A percentile compares a stretch with the other conserved stretches of the same genome.
Conservation (phyloP, 768 basidiomycete species). For the Melanogaster broomeanus region DNA sequence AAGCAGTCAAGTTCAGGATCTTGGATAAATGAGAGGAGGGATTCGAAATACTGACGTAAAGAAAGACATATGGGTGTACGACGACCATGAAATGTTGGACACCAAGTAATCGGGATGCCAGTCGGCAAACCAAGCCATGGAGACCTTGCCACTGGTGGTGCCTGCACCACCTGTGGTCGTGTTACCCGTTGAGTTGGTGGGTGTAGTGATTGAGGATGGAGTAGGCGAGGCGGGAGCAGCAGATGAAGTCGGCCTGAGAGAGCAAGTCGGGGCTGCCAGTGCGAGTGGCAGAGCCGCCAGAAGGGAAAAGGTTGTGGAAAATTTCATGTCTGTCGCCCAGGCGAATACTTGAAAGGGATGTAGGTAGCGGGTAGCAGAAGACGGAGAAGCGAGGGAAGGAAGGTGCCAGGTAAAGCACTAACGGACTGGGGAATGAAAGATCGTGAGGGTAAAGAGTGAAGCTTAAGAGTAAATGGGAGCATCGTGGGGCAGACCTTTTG, state of each 20-base stretch:
- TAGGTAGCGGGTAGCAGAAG: neutral
- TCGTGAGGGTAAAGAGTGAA: conserved; percentile 10
- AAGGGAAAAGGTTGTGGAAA: conserved; percentile 21
- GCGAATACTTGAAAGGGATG: conserved; percentile 1
- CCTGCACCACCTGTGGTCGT: conserved; percentile 21
- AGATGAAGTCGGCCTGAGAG: conserved; percentile 8
- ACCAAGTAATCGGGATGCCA: conserved; percentile 58
- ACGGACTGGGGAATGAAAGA: conserved; percentile 12
- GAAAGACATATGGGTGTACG: conserved; percentile 69
- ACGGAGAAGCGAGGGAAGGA: conserved; percentile 2
- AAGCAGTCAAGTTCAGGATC: neutral
- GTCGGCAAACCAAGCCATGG: conserved; percentile 71
- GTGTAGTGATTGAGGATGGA: neutral
- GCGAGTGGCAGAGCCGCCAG: conserved; percentile 24
- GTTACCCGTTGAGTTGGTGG: conserved; percentile 12
- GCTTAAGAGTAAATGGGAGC: too few species aligned
- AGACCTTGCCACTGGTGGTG: conserved; percentile 36
- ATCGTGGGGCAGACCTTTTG: conserved; percentile 4
- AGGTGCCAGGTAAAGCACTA: conserved; percentile 7
- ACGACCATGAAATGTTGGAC: conserved; percentile 59
- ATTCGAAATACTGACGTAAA: conserved; percentile 43
- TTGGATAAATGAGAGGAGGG: neutral
- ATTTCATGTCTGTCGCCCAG: conserved; percentile 10
- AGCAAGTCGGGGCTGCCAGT: conserved; percentile 30
- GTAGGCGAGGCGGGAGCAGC: conserved; percentile 2